phyloP scores from a whole-genome alignment of 768 basidiomycete genomes.

The Tricholoma matsutake region DNA sequence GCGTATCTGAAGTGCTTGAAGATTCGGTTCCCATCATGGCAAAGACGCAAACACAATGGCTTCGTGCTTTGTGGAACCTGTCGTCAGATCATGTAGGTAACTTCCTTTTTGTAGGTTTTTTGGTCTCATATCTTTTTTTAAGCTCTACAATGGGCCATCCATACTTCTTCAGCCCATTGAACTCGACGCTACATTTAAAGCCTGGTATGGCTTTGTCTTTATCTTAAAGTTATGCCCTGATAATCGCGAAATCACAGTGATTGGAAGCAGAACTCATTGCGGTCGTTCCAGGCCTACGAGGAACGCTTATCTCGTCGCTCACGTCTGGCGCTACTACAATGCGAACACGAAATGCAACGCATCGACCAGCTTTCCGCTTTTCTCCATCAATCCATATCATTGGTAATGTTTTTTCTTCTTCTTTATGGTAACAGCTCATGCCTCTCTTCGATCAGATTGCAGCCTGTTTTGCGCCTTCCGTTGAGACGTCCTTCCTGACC shows the following conservation, averaged over 20 bases:
- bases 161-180: slow-evolving; percentile 44
- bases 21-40: slow-evolving; percentile 29
- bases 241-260: slow-evolving; percentile 32
- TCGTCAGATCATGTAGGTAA: slow-evolving; percentile 22
- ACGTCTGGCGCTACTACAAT: slow-evolving; percentile 36
- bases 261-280: slow-evolving; percentile 36
- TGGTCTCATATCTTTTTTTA: background rate
- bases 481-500: slow-evolving; percentile 25
- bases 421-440: background rate
- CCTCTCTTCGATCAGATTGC: slow-evolving; percentile 32
- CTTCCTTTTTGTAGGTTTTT: background rate
- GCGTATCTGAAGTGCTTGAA: slow-evolving; percentile 14
- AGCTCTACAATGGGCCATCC: slow-evolving; percentile 24
- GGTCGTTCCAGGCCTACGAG: slow-evolving; percentile 37
- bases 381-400: slow-evolving; percentile 37
- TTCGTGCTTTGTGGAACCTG: slow-evolving; percentile 47
- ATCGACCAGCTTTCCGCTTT: slow-evolving; percentile 39
- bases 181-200: slow-evolving; percentile 33
- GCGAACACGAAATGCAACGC: slow-evolving; percentile 35
- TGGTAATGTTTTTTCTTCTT: slow-evolving; percentile 31
- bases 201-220: slow-evolving; percentile 35
- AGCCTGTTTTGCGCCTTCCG: slow-evolving; percentile 41
- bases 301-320: slow-evolving; percentile 35
- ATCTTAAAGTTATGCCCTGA: slow-evolving; percentile 3
- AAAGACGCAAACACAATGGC: slow-evolving; percentile 44